These are phyloP conservation scores for Sclerotiophoma versabilis DNA, from an alignment of 2,329 filamentous ascomycete species.

Conservation along the genomic window DNA sequence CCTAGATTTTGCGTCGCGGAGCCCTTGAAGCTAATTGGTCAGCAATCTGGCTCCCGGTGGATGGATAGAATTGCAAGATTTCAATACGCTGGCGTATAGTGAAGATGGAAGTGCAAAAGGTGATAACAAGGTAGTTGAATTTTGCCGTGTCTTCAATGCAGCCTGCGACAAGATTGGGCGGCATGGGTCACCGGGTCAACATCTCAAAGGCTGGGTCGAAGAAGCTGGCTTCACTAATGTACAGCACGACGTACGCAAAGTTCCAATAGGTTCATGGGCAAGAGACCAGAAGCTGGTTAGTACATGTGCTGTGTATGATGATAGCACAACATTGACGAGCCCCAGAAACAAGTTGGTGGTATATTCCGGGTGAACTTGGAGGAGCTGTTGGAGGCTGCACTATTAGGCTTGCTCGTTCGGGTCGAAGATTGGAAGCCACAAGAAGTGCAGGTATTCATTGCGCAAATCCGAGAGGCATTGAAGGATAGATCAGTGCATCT, in stretches of 20 bases:
- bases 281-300: constrained; percentile 26
- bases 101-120: constrained; percentile 36
- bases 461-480: constrained; percentile 33
- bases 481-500: constrained; percentile 33
- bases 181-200: constrained; percentile 22
- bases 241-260: constrained; percentile 32
- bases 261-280: constrained; percentile 27
- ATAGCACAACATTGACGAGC: not conserved
- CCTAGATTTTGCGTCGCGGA: no score
- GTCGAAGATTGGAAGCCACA: constrained; percentile 49
- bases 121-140: constrained; percentile 12
- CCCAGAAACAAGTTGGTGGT: constrained; percentile 10
- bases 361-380: constrained; percentile 7
- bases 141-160: constrained; percentile 8
- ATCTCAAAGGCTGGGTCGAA: constrained; percentile 51
- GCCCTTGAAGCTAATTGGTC: not conserved
- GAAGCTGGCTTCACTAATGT: constrained; percentile 55
- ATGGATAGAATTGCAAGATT: constrained; percentile 59
- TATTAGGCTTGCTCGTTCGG: constrained; percentile 24
- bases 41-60: constrained; percentile 55
- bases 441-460: constrained; percentile 53
- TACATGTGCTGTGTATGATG: not conserved
- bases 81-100: constrained; percentile 50
- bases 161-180: constrained; percentile 15
- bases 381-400: constrained; percentile 9